Conservation (phyloP, 2,329 filamentous ascomycete genomes). For the Cylindrodendrum hubeiense region DNA sequence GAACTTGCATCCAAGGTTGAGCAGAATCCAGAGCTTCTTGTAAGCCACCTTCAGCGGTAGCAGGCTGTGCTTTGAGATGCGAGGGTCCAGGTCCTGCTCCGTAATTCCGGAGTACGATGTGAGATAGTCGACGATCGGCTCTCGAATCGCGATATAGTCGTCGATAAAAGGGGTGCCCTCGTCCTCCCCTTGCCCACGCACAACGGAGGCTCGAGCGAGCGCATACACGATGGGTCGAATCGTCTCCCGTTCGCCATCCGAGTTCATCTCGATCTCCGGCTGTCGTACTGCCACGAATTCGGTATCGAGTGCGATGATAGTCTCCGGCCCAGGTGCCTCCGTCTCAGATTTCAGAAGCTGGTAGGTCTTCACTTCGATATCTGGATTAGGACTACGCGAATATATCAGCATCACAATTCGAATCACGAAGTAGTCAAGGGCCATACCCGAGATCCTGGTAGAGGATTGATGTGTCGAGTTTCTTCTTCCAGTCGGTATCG, state of each 20-base stretch:
- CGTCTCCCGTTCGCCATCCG: slow-evolving; percentile 89
- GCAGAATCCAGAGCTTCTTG: slow-evolving; percentile 96
- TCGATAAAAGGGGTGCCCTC: slow-evolving; percentile 94
- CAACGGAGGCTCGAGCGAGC: slow-evolving; percentile 91
- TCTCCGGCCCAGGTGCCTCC: slow-evolving; percentile 78
- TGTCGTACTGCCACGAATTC: slow-evolving; percentile 95
- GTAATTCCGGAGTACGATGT: slow-evolving; percentile 95
- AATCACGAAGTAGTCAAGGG: no score
- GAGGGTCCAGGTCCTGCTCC: slow-evolving; percentile 84
- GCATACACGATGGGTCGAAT: slow-evolving; percentile 92
- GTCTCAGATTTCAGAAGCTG: slow-evolving; percentile 65
- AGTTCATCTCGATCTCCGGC: slow-evolving; percentile 96
- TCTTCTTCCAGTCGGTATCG: slow-evolving; percentile 87
- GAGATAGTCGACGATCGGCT: slow-evolving; percentile 94
- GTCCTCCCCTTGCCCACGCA: slow-evolving; percentile 81
- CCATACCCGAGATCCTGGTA: slow-evolving; percentile 76
- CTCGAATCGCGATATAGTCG: slow-evolving; percentile 93
- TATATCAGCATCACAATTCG: slow-evolving; percentile 20
- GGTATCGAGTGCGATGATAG: slow-evolving; percentile 90
- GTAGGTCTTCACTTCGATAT: slow-evolving; percentile 65
- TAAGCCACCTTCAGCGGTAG: slow-evolving; percentile 92
- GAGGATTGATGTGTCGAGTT: slow-evolving; percentile 85
- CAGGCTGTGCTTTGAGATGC: slow-evolving; percentile 83
- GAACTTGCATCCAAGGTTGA: slow-evolving; percentile 95
- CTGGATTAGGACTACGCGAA: slow-evolving; percentile 53